Evolutionary conservation across 148 eudicot species (phyloP).

Genomic region (Linanthus parryae): DNA sequence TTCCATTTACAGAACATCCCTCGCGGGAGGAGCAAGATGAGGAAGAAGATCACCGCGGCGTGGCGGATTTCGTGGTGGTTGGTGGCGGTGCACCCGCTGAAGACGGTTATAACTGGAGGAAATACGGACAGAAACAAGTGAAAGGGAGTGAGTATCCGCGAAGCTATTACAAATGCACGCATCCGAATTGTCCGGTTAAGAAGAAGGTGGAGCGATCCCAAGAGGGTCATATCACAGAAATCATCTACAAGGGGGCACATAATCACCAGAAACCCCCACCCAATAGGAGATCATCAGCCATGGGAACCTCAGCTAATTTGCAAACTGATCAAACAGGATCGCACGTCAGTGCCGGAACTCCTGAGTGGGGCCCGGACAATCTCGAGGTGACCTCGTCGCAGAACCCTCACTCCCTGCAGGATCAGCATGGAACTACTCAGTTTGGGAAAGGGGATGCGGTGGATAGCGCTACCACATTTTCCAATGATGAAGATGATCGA

Average conservation of each 20-base stretch:
- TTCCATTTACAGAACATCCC: too few species aligned
- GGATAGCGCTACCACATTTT: slow-evolving; percentile 35
- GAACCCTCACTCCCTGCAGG: slow-evolving; percentile 19
- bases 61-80: slow-evolving; percentile 29
- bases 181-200: slow-evolving; percentile 49
- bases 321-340: slow-evolving; percentile 28
- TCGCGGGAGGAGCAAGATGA: slow-evolving; percentile 29
- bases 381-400: slow-evolving; percentile 38
- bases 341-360: slow-evolving; percentile 3
- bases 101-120: slow-evolving; percentile 68
- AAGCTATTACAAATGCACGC: slow-evolving; percentile 64
- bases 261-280: slow-evolving; percentile 51
- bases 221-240: slow-evolving; percentile 58
- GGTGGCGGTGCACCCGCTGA: slow-evolving; percentile 34
- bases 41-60: slow-evolving; percentile 27
- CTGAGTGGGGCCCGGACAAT: slow-evolving; percentile 31
- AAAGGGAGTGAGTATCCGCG: slow-evolving; percentile 72
- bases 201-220: slow-evolving; percentile 59
- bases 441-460: slow-evolving; percentile 32
- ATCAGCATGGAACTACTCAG: slow-evolving; percentile 16
- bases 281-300: slow-evolving; percentile 25
- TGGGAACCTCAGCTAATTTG: slow-evolving; percentile 25
- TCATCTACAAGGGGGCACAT: slow-evolving; percentile 61
- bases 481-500: slow-evolving; percentile 47
- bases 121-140: slow-evolving; percentile 73